A percentile compares a stretch with the other conserved stretches of the same genome.
Evolutionary conservation across 2,329 filamentous ascomycete genomes (phyloP).

Genomic region (Chaetomiaceae sp.): DNA sequence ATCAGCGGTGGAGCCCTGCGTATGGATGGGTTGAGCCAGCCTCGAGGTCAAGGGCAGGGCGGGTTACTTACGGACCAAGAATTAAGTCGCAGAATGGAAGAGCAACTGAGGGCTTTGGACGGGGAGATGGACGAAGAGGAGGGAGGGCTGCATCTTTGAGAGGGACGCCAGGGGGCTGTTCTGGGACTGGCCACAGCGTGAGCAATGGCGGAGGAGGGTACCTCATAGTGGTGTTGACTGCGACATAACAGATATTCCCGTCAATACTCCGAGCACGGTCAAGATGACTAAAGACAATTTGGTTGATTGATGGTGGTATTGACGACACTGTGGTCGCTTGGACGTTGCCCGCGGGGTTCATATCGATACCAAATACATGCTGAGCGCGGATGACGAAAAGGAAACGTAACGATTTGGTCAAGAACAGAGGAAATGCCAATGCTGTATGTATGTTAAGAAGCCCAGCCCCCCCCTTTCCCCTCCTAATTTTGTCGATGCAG

Average conservation of each 20-base stretch:
- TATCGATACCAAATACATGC: no score
- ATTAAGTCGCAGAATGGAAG: conserved; percentile 51
- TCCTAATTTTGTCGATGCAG: conserved; percentile 14
- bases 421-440: conserved; percentile 4
- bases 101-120: conserved; percentile 45
- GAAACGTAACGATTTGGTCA: neutral
- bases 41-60: conserved; percentile 28
- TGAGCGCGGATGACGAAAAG: neutral
- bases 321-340: neutral
- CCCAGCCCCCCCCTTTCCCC: no score
- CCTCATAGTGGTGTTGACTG: no score
- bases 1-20: conserved; percentile 48
- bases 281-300: neutral
- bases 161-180: no score
- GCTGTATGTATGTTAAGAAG: neutral
- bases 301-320: conserved; percentile 2
- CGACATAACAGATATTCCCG: no score
- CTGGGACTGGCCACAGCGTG: no score
- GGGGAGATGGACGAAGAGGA: conserved; percentile 41
- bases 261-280: neutral
- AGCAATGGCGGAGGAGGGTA: no score
- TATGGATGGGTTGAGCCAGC: conserved; percentile 35
- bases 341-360: no score
- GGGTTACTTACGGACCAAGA: conserved; percentile 56
- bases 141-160: conserved; percentile 58